These are phyloP conservation scores for Brassica hybrid DNA, from an alignment of 441 rosid genomes.

Conservation along the genomic window DNA sequence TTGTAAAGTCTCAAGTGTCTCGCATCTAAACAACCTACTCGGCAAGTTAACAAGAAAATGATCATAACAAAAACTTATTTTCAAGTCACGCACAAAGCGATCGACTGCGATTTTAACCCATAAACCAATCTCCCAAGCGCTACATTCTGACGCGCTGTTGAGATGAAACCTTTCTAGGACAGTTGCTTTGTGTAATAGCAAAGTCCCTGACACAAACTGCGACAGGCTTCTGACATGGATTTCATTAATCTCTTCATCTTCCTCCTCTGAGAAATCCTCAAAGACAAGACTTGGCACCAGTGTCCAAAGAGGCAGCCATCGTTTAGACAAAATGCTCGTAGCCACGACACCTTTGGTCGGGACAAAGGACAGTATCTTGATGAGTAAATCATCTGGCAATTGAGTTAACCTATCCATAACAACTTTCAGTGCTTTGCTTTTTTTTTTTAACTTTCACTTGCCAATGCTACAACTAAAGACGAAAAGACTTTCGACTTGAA, in stretches of 20 bases:
- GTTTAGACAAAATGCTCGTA: neutral
- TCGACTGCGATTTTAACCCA: conserved; percentile 22
- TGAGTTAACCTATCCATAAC: neutral
- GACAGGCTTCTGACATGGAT: neutral
- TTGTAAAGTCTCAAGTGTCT: conserved; percentile 20
- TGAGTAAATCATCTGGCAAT: neutral
- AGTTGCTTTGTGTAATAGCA: neutral
- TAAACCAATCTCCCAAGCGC: neutral
- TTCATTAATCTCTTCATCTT: neutral
- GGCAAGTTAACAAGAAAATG: conserved; percentile 4
- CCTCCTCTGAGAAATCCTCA: neutral
- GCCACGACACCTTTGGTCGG: neutral
- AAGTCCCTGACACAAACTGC: neutral
- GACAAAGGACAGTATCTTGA: neutral
- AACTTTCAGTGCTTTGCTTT: no score
- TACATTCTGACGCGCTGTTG: neutral
- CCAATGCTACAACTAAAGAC: no score
- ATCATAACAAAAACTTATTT: neutral
- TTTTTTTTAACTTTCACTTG: no score
- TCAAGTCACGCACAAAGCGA: conserved; percentile 10
- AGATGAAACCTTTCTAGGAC: conserved; percentile 21
- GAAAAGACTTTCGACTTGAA: no score
- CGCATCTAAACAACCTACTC: conserved; percentile 9
- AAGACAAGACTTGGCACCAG: neutral
- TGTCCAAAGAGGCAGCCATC: neutral